Base-by-base conservation (phyloP, 1,284 basidiomycete species). In the Ceratobasidium sp. region DNA sequence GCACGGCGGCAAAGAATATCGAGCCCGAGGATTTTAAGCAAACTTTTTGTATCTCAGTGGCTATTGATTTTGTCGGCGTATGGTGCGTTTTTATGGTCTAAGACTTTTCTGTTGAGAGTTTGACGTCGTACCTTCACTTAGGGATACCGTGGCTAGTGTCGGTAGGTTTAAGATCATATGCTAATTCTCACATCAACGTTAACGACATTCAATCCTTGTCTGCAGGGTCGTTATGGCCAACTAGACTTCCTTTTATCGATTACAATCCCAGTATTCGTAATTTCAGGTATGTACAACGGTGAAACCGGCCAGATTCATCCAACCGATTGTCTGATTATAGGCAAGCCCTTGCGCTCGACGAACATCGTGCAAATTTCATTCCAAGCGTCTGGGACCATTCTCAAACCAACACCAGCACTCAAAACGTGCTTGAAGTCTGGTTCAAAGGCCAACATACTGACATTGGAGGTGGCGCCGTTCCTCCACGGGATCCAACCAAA, bases 271-370 rank as follows among this genome's bases (percentile, higher is more conserved):
- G 73, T 40, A 72, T 78, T 58, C 44, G 20, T 33, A 60, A 3
- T 4, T 80, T 80, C 39, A 26, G 73, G 73, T 76, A 20, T 26
- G n/a, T 7, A 10, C 33, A n/a, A 5, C 18, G 26, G 12, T 58
- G 12, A 39, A 60, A n/a, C n/a, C n/a, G n/a, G n/a, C n/a, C n/a
- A n/a, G n/a, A n/a, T 26, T 44, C 6, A 15, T 44, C 23, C 20
- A 15, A 26, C 33, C 26, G n/a, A 3, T 53, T 26, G 4, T 26
- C 64, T 46, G 44, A 46, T 44, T 42, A 1, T 51, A 61, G 83
- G 7, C 82, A 84, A 67, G 83, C 82, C 23, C 79, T 84, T 18
- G 83, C 83, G 1, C 77, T 84, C 1, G 83, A 84, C 76, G 83
- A 84, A 76, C 80, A 77, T n/a, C 81, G 82, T 2, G 82, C 82